A percentile compares a stretch with the other conserved stretches of the same genome.
phyloP scores from a whole-genome alignment of 306 rosid species.

The Aeschynomene evenia region DNA sequence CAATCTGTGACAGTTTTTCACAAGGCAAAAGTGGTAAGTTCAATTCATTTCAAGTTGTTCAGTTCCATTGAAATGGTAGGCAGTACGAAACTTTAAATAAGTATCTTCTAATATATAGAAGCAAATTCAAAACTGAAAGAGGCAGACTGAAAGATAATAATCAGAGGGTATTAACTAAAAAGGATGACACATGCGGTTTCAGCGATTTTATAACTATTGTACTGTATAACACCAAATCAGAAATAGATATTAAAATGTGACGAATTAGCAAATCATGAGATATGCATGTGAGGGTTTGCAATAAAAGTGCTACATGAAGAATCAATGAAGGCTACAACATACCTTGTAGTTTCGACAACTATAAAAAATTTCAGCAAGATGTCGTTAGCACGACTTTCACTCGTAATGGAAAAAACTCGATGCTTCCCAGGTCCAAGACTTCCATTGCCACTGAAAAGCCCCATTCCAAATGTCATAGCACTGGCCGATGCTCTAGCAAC shows the following conservation, averaged over 20 bases:
- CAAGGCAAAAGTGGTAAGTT: not conserved
- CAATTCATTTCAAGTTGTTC: slow-evolving; percentile 1
- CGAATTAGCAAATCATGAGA: slow-evolving; percentile 17
- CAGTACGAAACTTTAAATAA: not conserved
- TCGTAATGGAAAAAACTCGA: slow-evolving; percentile 80
- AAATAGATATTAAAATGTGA: slow-evolving; percentile 12
- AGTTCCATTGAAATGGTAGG: not conserved
- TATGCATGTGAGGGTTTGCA: not conserved
- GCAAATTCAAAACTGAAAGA: slow-evolving; percentile 6
- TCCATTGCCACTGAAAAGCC: slow-evolving; percentile 75
- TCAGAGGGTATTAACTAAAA: not conserved
- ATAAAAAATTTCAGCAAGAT: slow-evolving; percentile 64
- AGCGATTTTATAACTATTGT: slow-evolving; percentile 6
- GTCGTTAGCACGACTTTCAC: slow-evolving; percentile 94
- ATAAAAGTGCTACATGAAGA: slow-evolving; percentile 6
- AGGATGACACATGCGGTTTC: not conserved
- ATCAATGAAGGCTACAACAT: slow-evolving; percentile 26
- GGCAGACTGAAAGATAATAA: not conserved
- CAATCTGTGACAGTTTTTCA: slow-evolving; percentile 3
- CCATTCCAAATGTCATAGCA: slow-evolving; percentile 98
- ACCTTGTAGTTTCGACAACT: slow-evolving; percentile 85
- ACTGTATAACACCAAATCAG: slow-evolving; percentile 1
- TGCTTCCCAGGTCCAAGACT: slow-evolving; percentile 72
- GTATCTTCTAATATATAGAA: not conserved
- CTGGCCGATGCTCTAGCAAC: slow-evolving; percentile 95